Evolutionary conservation across 208 protist species (phyloP), one percentile per base, ranked within the genome.

Genomic region (Acanthamoeba polyphaga): DNA sequence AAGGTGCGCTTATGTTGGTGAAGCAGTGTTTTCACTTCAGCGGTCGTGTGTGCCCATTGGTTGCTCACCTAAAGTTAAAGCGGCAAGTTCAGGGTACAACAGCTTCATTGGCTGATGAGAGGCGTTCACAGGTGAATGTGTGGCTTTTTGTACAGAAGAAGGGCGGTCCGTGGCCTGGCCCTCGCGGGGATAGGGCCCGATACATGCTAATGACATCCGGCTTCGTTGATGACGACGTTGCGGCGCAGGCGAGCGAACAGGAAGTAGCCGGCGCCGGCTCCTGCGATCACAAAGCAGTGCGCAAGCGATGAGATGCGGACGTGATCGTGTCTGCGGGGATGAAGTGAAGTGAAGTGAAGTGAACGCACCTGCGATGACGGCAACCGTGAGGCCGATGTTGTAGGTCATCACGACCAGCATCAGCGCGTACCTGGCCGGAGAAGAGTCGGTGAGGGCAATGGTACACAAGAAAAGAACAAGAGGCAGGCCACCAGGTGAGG

Each of bases 371-470:
- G 53, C 82, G 43, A 89, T 68, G n/a, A 89, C 82, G 3, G 82
- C 82, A 9, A 89, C 6, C 55, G 82, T 29, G 34, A 89, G 82
- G 29, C 82, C 82, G 55, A 89, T 13, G 51, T 89, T 89, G 82
- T 89, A 89, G n/a, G 82, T 89, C 82, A 89, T 89, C 82, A 89
- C 82, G 6, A 89, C 82, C 34, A 89, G 82, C 82, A 89, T 89
- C 82, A 89, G 43, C 82, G 53, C 82, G 29, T 89, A 89, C 29
- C 82, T 89, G 29, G 17, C 2, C 12, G 22, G 0, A 84, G 15
- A n/a, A 51, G 74, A 9, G 13, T 10, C n/a, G 27, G 32, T 13
- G 0, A 19, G 19, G n/a, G n/a, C n/a, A n/a, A n/a, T n/a, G n/a
- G 34, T 34, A 34, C 34, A 34, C 3, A 49, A 29, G 6, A 29